Base-by-base conservation (phyloP, 2,329 filamentous ascomycete genomes). In the Xylariaceae sp. region DNA sequence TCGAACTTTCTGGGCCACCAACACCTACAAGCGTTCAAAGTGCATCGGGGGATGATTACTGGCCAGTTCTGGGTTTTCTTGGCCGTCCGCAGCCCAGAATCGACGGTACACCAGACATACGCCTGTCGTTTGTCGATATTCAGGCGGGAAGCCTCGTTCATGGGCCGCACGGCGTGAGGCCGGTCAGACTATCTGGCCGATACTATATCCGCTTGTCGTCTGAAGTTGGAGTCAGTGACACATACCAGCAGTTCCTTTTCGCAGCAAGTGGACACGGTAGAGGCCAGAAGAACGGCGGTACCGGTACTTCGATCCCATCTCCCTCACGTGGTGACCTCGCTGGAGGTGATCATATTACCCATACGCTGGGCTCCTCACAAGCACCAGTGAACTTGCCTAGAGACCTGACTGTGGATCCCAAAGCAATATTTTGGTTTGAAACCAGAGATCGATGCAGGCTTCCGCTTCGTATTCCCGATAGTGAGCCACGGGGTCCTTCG, bases 121-220 rank as follows among this genome's bases (percentile, higher is more conserved):
- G 29, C 18, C 28, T 44, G 12, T 32, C 42, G 3, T 44, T 42
- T 15, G 17, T 44, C 4, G 24, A 33, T n/a, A 4, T 44, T 11
- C 38, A 31, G 4, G n/a, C 14, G 7, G 32, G 29, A 26, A 32
- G 27, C 16, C 13, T 36, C 9, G 39, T n/a, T 18, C 36, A 33
- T 19, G 42, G 40, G 2, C 36, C 40, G 13, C 9, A 11, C 9
- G 43, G 39, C 16, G 5, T 7, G 7, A 39, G 33, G 13, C 2
- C 26, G n/a, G 32, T 46, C 8, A 3, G n/a, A 2, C 5, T 4
- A 3, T 13, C 36, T 14, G 43, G 43, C 18, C 39, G 40, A 12
- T 43, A 43, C 23, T 37, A 33, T 3, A 8, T 46, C 14, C 40
- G 39, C 30, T 43, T 36, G 39, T n/a, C 33, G 3, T 18, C 12